These are phyloP conservation scores for Chalciporus pseudorubinellus DNA, from an alignment of 768 basidiomycete genomes.

Conservation along the genomic window DNA sequence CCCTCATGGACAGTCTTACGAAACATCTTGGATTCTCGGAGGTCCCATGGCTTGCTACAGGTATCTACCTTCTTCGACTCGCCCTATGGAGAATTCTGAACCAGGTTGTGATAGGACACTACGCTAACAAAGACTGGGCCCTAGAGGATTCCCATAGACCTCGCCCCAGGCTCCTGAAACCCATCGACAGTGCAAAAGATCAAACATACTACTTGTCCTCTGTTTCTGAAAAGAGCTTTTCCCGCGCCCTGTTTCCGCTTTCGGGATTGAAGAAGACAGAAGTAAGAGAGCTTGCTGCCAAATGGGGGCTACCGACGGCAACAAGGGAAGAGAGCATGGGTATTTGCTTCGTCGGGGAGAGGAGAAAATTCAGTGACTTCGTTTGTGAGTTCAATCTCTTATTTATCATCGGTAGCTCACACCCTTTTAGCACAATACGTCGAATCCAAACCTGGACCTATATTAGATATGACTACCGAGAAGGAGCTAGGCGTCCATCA, in stretches of 20 bases:
- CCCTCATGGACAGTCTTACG: constrained; percentile 65
- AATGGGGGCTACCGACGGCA: constrained; percentile 67
- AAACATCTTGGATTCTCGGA: constrained; percentile 29
- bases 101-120: constrained; percentile 60
- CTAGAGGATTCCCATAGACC: constrained; percentile 2
- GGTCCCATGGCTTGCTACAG: constrained; percentile 75
- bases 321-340: constrained; percentile 87
- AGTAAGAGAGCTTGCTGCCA: constrained; percentile 68
- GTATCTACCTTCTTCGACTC: constrained; percentile 34
- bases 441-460: constrained; percentile 61
- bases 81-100: not conserved
- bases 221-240: constrained; percentile 62
- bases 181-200: constrained; percentile 69
- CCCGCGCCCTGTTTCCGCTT: constrained; percentile 78
- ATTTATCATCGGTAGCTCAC: not conserved
- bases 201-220: constrained; percentile 91
- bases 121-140: constrained; percentile 68
- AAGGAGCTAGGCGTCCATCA: constrained; percentile 56
- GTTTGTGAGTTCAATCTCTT: constrained; percentile 48
- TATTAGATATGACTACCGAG: constrained; percentile 58
- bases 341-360: constrained; percentile 90
- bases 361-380: constrained; percentile 68
- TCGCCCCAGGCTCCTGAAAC: constrained; percentile 54
- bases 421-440: constrained; percentile 68
- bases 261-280: constrained; percentile 61